A percentile compares a stretch with the other conserved stretches of the same genome.
These are phyloP conservation scores for Diaporthe capsici DNA, from an alignment of 2,329 filamentous ascomycete species.

Conservation along the genomic window DNA sequence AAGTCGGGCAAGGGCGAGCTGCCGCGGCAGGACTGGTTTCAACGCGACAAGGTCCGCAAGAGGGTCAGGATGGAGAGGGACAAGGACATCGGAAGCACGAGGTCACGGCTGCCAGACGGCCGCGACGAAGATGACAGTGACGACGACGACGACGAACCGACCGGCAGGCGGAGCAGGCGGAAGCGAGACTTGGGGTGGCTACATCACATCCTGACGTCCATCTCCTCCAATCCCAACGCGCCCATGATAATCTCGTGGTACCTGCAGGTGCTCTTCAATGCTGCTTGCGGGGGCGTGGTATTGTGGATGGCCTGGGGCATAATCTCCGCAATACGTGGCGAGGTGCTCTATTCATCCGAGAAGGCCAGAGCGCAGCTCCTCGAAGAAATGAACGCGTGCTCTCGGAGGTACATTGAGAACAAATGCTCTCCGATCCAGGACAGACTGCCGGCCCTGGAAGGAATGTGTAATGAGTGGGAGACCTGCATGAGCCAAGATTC, in stretches of 20 bases:
- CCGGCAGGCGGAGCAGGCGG: conserved; percentile 46
- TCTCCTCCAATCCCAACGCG: conserved; percentile 71
- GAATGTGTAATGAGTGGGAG: conserved; percentile 84
- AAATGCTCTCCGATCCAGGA: conserved; percentile 75
- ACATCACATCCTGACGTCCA: conserved; percentile 61
- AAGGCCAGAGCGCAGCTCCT: conserved; percentile 78
- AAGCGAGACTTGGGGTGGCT: conserved; percentile 54
- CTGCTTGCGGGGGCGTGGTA: conserved; percentile 68
- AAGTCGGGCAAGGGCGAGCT: conserved; percentile 77
- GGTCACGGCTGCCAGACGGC: conserved; percentile 59
- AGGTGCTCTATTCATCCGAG: conserved; percentile 80
- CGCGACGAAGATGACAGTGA: conserved; percentile 66
- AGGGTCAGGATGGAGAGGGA: conserved; percentile 67
- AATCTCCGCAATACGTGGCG: conserved; percentile 78
- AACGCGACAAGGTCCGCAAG: conserved; percentile 65
- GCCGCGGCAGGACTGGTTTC: conserved; percentile 59
- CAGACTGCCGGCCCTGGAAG: conserved; percentile 80
- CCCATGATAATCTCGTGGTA: conserved; percentile 72
- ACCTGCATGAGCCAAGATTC: conserved; percentile 90
- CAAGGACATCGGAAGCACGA: conserved; percentile 66
- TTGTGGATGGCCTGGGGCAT: conserved; percentile 79
- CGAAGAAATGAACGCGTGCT: conserved; percentile 81
- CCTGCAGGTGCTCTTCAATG: conserved; percentile 74
- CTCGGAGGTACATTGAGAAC: conserved; percentile 81
- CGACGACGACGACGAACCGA: conserved; percentile 49